phyloP scores from a whole-genome alignment of 768 basidiomycete genomes.

The Lactarius hatsudake region DNA sequence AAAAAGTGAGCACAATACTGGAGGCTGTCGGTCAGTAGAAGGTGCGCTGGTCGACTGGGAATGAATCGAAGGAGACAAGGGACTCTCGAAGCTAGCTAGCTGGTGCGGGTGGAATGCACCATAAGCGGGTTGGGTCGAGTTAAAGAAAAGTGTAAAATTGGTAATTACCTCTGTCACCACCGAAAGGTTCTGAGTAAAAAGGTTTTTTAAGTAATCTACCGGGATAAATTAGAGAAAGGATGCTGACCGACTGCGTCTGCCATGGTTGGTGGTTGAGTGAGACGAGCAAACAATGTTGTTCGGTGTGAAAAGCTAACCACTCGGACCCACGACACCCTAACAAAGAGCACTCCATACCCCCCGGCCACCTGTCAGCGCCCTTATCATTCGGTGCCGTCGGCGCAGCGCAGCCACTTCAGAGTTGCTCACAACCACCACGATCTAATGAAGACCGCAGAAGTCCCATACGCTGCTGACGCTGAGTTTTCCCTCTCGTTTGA shows the following conservation, averaged over 20 bases:
- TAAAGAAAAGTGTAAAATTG: slow-evolving; percentile 19
- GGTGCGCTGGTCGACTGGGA: slow-evolving; percentile 19
- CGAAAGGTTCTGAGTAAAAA: slow-evolving; percentile 3
- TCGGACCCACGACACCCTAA: slow-evolving; percentile 17
- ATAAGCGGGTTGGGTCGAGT: slow-evolving; percentile 28
- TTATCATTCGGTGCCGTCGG: background rate
- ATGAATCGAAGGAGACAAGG: slow-evolving; percentile 26
- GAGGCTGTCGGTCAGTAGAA: slow-evolving; percentile 21
- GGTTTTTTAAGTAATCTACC: background rate
- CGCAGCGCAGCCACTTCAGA: background rate
- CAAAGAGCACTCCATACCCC: background rate
- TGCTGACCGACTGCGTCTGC: slow-evolving; percentile 22
- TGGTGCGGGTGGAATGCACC: slow-evolving; percentile 30
- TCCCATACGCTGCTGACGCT: slow-evolving; percentile 95
- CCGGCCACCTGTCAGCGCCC: slow-evolving; percentile 5
- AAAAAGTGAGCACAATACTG: slow-evolving; percentile 25
- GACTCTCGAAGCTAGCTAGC: slow-evolving; percentile 29
- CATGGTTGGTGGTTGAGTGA: slow-evolving; percentile 6
- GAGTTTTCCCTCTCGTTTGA: slow-evolving; percentile 85
- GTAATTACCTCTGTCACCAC: slow-evolving; percentile 26
- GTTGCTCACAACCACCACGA: slow-evolving; percentile 4
- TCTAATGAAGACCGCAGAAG: slow-evolving; percentile 62
- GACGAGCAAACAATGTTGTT: background rate
- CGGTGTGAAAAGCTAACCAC: background rate
- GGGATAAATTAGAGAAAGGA: background rate